Evolutionary conservation across 2,329 filamentous ascomycete genomes (phyloP).

Genomic region (Cladosporium phlei): DNA sequence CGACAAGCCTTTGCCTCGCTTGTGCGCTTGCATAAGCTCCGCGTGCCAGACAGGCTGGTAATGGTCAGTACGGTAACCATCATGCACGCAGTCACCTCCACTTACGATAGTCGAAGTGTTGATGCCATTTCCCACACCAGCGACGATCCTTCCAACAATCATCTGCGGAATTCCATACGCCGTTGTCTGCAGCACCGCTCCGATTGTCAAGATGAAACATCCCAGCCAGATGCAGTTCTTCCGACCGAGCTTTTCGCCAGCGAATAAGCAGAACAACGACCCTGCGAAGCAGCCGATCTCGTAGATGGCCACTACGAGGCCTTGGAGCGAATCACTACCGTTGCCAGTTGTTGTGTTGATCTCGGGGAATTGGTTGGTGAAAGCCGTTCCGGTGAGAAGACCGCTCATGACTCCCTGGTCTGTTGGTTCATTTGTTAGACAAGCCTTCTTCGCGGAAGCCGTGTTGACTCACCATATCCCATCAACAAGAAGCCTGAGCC

Average conservation of each 20-base stretch:
- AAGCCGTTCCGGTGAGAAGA: not conserved
- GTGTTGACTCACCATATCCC: constrained; percentile 17
- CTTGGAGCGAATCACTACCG: constrained; percentile 8
- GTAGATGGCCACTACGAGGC: constrained; percentile 16
- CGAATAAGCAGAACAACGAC: constrained; percentile 22
- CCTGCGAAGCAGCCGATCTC: constrained; percentile 26
- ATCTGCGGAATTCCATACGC: constrained; percentile 43
- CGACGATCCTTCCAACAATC: constrained; percentile 50
- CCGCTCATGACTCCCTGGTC: constrained; percentile 22
- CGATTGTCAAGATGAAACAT: constrained; percentile 34
- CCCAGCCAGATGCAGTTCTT: constrained; percentile 25
- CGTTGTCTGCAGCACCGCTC: constrained; percentile 29
- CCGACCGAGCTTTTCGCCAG: constrained; percentile 27
- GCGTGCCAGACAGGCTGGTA: constrained; percentile 39
- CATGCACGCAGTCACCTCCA: too few relatives aligned
- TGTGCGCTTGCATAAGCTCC: constrained; percentile 39
- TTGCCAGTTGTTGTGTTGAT: constrained; percentile 12
- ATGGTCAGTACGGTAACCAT: not conserved
- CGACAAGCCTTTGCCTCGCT: constrained; percentile 34
- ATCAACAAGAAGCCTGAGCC: constrained; percentile 14
- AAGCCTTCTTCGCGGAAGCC: too few relatives aligned
- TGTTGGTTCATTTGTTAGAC: not conserved
- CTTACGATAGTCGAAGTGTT: constrained; percentile 51
- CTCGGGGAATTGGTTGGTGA: constrained; percentile 9
- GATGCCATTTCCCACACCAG: constrained; percentile 53